Conservation (phyloP, 2,329 filamentous ascomycete genomes). For the Diaporthe eres region DNA sequence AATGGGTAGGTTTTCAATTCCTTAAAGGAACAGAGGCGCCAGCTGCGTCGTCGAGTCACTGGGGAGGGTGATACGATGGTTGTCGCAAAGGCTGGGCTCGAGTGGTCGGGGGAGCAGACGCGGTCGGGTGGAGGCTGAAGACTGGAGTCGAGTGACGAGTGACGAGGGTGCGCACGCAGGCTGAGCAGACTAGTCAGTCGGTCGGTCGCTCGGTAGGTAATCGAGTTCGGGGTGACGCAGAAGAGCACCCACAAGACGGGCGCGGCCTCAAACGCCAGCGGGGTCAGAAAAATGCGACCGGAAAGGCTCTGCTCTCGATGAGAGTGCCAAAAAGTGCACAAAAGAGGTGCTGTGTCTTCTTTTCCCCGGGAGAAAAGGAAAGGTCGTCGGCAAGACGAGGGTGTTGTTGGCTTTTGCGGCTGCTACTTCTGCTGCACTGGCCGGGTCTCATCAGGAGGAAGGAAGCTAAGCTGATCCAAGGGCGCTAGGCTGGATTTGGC, state of each 20-base stretch:
- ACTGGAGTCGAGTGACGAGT: conserved; percentile 39
- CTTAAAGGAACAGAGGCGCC: conserved; percentile 37
- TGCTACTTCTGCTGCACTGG: conserved; percentile 27
- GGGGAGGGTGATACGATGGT: conserved; percentile 11
- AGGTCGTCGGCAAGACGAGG: conserved; percentile 31
- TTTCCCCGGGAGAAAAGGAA: conserved; percentile 34
- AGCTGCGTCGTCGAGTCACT: conserved; percentile 37
- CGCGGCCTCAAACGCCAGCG: conserved; percentile 32
- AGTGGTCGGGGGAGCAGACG: conserved; percentile 27
- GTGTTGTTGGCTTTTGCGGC: conserved; percentile 36
- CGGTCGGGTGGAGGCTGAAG: conserved; percentile 37
- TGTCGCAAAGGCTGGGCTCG: conserved; percentile 34
- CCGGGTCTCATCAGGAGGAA: conserved; percentile 23
- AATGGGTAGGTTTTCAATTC: conserved; percentile 40
- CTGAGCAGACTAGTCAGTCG: conserved; percentile 29
- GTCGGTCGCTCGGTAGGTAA: conserved; percentile 1
- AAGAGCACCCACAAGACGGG: conserved; percentile 38
- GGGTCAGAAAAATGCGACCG: not conserved
- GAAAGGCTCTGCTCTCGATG: conserved; percentile 27
- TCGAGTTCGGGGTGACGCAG: conserved; percentile 36
- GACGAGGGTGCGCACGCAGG: conserved; percentile 32
- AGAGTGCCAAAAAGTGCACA: conserved; percentile 17
- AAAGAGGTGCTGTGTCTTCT: conserved; percentile 31
- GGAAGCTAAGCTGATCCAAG: conserved; percentile 29
- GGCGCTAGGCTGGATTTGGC: conserved; percentile 21